A percentile compares a stretch with the other conserved stretches of the same genome.
Conservation (phyloP, 164 flowering plant genomes). For the Aristolochia contorta region DNA sequence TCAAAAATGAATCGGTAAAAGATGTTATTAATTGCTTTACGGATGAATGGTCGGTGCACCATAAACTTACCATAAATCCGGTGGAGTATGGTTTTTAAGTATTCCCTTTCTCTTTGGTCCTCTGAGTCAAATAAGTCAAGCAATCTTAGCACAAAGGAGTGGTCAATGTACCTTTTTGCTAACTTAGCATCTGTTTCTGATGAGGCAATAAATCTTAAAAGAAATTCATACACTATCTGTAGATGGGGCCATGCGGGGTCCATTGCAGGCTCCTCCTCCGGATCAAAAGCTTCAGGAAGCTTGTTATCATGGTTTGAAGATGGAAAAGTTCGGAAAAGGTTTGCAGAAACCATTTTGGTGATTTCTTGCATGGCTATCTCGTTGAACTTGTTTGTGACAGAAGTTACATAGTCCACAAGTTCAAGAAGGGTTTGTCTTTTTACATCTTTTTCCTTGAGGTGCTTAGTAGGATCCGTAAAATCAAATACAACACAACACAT, state of each 20-base stretch:
- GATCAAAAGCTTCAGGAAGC: conserved; percentile 45
- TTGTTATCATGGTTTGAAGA: conserved; percentile 41
- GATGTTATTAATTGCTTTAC: conserved; percentile 71
- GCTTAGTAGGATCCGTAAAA: conserved; percentile 54
- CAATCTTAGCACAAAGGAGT: conserved; percentile 65
- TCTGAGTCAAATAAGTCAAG: conserved; percentile 75
- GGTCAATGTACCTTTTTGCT: conserved; percentile 72
- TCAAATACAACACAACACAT: conserved; percentile 76
- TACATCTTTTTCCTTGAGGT: conserved; percentile 59
- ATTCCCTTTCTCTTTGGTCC: conserved; percentile 84
- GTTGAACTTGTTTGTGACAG: conserved; percentile 47
- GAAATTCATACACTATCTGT: conserved; percentile 68
- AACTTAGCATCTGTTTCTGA: conserved; percentile 76
- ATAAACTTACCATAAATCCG: conserved; percentile 74
- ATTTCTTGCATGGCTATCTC: conserved; percentile 78
- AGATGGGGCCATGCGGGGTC: conserved; percentile 84
- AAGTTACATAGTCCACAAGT: conserved; percentile 67
- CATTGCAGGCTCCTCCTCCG: conserved; percentile 59
- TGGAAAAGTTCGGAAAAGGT: conserved; percentile 58
- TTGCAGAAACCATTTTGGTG: conserved; percentile 63
- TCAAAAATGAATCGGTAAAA: conserved; percentile 64
- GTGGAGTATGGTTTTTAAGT: conserved; percentile 68
- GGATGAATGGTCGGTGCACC: conserved; percentile 77
- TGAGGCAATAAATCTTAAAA: conserved; percentile 63
- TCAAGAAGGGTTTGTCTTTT: conserved; percentile 76